Evolutionary conservation across 495 filamentous ascomycete species (phyloP), one percentile per base, ranked within the genome.

Genomic region (Tuber umbilicatum): DNA sequence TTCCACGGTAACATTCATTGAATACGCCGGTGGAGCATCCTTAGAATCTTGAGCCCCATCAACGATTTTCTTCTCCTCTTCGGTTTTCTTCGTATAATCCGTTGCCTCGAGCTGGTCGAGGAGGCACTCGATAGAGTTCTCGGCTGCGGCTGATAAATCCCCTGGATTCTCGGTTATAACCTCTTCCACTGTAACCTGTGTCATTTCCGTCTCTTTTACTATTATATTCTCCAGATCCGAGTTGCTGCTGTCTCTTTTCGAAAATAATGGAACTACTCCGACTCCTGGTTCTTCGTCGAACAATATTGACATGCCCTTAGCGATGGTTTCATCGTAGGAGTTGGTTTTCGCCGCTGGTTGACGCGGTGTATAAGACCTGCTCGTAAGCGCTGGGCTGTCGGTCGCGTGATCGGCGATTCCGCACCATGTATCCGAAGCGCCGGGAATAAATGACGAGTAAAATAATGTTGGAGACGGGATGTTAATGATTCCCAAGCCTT

Each of bases 391-490:
- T 73, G 77, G 77, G 50, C 69, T 78, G 70, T 50, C 71, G 69
- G 76, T 79, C 77, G 77, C 60, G 77, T 79, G 77, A 79, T 73
- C 50, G 76, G 77, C 64, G 43, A 68, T 74, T 69, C 60, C 69
- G 55, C 69, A 70, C 75, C 71, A 78, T 42, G 69, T 71, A 74
- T 74, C 76, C 72, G 77, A 79, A 78, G 77, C 77, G 77, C 77
- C 27, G 35, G 72, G 69, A 64, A 74, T 60, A 79, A 78, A 79
- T 55, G 72, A 79, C 50, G 79, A 73, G 70, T 70, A 71, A 60
- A 81, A 81, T 69, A 81, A 64, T 69, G 73, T 81, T 73, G 79
- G 80, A 21, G 80, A 76, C 7, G 80, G 80, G 41, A 81, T 81
- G 40, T 60, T 75, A 41, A 77, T 76, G 70, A 81, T 75, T 17